Base-by-base conservation (phyloP, 257 asterid species). In the Echium plantagineum region DNA sequence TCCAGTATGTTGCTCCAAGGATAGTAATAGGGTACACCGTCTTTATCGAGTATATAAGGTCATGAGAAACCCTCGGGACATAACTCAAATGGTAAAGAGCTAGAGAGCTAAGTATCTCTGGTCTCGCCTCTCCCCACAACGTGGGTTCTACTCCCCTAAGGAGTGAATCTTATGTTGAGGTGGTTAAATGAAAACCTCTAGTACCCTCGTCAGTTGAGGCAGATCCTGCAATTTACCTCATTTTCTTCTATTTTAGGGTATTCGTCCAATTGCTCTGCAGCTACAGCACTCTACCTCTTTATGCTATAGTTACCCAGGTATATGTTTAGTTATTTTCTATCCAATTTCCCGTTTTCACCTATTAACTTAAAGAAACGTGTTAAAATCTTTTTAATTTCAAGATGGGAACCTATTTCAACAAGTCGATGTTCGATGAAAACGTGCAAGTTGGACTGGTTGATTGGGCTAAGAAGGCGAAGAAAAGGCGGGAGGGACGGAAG, bases 401-500 rank as follows among this genome's bases (percentile, higher is more conserved):
- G 99, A 93, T 93, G 99, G 99, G 99, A 63, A 89, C 95, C 9
- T 74, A 83, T 71, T 93, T 89, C 83, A 93, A 93, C 80, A 89
- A 78, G 67, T 83, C 99, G 5, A 89, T 93, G 73, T 93, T 93
- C 26, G 95, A 89, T 0, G 96, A 86, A 67, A 94, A 86, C 20
- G 75, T 93, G 63, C 99, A 85, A 84, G 87, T 26, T 4, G 87
- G 99, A 56, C 87, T 93, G 9, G 74, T 84, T 9, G 96, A 90
- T 1, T 93, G 97, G 99, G 94, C 91, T 24, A 81, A 79, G 21
- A 89, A 80, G 77, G 97, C 16, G 57, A 93, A 80, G 75, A 75
- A 59, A 38, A 88, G 63, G 71, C 77, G 74, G 61, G 91, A 35
- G 13, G 46, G 78, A 47, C 24, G 71, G 72, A 86, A 75, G 74